These are phyloP conservation scores for Trametes gibbosa DNA, from an alignment of 768 basidiomycete genomes.

Conservation along the genomic window DNA sequence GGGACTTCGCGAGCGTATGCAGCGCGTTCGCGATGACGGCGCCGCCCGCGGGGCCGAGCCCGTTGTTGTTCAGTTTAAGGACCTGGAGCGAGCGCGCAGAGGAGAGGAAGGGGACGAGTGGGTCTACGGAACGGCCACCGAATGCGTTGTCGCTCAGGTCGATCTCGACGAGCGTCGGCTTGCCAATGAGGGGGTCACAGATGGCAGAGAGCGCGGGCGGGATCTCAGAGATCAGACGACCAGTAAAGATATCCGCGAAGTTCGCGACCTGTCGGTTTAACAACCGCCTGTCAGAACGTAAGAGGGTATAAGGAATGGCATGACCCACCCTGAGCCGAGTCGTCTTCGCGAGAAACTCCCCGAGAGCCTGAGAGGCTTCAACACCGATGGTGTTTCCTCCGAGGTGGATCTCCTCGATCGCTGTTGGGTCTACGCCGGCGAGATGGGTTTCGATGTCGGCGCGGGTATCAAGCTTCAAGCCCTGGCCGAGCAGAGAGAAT, in stretches of 20 bases:
- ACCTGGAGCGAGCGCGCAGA: constrained; percentile 79
- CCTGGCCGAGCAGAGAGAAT: constrained; percentile 60
- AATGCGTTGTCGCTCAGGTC: constrained; percentile 96
- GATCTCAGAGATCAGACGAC: constrained; percentile 93
- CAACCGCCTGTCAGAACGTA: neutral
- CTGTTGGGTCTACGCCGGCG: constrained; percentile 55
- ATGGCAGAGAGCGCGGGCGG: constrained; percentile 85
- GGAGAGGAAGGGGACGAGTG: constrained; percentile 87
- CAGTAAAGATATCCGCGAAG: constrained; percentile 97
- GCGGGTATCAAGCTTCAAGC: constrained; percentile 76
- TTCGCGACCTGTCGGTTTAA: constrained; percentile 72
- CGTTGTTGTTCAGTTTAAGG: constrained; percentile 94
- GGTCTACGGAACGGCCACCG: constrained; percentile 91
- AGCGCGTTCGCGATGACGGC: constrained; percentile 82
- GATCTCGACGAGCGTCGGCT: constrained; percentile 79
- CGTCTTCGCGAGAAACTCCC: constrained; percentile 71
- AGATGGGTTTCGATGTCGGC: constrained; percentile 77
- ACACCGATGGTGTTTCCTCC: constrained; percentile 95
- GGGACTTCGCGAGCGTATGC: constrained; percentile 60
- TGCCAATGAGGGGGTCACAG: constrained; percentile 81
- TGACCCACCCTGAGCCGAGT: constrained; percentile 62
- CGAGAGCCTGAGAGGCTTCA: constrained; percentile 83
- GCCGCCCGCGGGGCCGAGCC: constrained; percentile 89
- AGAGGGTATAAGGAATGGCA: neutral
- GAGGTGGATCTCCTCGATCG: constrained; percentile 85